These are phyloP conservation scores for Fusarium tjaetaba DNA, from an alignment of 2,329 filamentous ascomycete species.

Conservation along the genomic window DNA sequence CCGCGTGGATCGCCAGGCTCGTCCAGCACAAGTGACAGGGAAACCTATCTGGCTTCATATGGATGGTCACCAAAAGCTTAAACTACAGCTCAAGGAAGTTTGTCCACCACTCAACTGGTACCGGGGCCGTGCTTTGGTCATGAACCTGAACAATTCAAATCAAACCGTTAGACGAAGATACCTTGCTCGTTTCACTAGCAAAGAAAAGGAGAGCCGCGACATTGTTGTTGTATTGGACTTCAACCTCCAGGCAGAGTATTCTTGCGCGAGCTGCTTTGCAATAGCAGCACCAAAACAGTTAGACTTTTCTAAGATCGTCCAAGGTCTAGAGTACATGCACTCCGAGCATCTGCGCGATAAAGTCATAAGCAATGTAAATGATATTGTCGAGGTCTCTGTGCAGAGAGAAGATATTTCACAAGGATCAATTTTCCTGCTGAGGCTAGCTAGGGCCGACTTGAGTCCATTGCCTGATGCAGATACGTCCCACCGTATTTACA, in stretches of 20 bases:
- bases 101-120: background rate
- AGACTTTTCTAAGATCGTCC: fast-evolving
- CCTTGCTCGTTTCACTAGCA: background rate
- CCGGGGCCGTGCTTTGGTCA: background rate
- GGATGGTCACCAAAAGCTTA: background rate
- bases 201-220: background rate
- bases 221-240: background rate
- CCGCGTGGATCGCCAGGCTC: background rate
- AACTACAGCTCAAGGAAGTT: background rate
- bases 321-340: background rate
- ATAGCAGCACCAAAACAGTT: background rate
- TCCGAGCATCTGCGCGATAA: fast-evolving
- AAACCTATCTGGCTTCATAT: background rate
- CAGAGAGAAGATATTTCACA: background rate
- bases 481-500: background rate
- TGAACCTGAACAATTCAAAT: background rate
- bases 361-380: background rate
- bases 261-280: background rate
- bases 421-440: background rate
- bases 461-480: fast-evolving
- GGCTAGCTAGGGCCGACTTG: background rate
- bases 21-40: fast-evolving
- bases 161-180: fast-evolving
- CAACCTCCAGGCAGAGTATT: background rate
- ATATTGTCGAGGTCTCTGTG: fast-evolving